These are phyloP conservation scores for Gossypium gossypioides DNA, from an alignment of 441 rosid species.

Conservation along the genomic window DNA sequence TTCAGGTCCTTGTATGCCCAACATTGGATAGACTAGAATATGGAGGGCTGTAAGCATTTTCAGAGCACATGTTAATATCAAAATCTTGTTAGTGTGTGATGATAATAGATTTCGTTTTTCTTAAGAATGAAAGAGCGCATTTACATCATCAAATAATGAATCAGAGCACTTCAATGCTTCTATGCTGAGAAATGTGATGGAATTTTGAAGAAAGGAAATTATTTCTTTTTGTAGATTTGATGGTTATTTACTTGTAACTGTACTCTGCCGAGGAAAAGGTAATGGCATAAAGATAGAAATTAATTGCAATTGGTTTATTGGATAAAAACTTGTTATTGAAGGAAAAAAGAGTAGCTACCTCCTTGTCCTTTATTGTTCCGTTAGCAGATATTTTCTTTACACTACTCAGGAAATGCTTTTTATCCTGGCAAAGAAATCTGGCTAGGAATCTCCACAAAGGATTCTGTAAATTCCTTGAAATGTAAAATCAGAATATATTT, in stretches of 20 bases:
- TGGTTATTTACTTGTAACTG: background rate
- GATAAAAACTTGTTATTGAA: background rate
- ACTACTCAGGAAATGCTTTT: background rate
- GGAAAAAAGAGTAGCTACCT: background rate
- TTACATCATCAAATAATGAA: background rate
- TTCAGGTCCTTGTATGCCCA: background rate
- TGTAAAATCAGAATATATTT: background rate
- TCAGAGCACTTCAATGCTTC: background rate
- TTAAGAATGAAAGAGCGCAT: background rate
- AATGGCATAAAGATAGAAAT: background rate
- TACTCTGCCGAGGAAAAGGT: background rate
- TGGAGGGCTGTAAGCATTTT: background rate
- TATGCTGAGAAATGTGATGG: background rate
- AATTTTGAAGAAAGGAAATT: background rate
- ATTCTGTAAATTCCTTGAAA: slow-evolving; percentile 1
- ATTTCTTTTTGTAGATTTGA: background rate
- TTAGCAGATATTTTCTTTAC: background rate
- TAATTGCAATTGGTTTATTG: background rate
- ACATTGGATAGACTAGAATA: background rate
- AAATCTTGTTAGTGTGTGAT: background rate
- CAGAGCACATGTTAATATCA: background rate
- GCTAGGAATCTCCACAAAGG: background rate
- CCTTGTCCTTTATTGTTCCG: background rate
- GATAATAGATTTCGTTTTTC: background rate
- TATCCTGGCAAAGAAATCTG: background rate